Evolutionary conservation across 352 stramenopile species (phyloP), one percentile per base, ranked within the genome.

Genomic region (Stramenopiles sp.): DNA sequence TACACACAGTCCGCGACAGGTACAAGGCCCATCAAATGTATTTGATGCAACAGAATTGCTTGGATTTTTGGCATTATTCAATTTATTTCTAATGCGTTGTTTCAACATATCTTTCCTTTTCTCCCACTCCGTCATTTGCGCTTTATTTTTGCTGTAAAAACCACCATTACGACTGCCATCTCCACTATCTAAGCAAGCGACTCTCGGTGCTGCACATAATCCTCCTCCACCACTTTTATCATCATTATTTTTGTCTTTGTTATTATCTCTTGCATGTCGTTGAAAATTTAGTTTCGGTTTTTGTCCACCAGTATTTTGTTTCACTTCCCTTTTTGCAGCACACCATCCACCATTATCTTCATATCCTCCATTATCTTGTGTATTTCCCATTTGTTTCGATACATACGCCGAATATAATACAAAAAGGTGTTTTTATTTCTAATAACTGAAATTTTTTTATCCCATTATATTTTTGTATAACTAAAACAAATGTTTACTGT

Each of bases 181-280:
- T 27, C 53, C 27, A 69, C 53, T 20, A 69, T 69, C 53, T 27
- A 20, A 69, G 53, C 53, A 69, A 20, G 53, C 27, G 27, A 23
- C 53, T 27, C 53, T 69, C 53, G 53, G 53, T 20, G 53, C 53
- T 27, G 53, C 53, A 69, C 53, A 69, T 27, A 69, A 27, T 20
- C 53, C 53, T 27, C 53, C 53, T 69, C 53, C 53, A 69, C 53
- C 27, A 27, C 20, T 23, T 69, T 20, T 23, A 27, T 69, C 27
- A 27, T 20, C 53, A 27, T 69, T 69, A 69, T 69, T 69, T 69
- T 69, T 69, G 27, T 69, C 53, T 69, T 23, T 69, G 20, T 69
- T 69, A 23, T 69, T 27, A 69, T 95, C 27, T 96, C 93, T 80
- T 98, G 90, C n/a, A 94, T 97, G n/a, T n/a, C n/a, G n/a, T n/a